Conservation (phyloP, 2,329 filamentous ascomycete genomes). For the Salinomyces thailandicus region DNA sequence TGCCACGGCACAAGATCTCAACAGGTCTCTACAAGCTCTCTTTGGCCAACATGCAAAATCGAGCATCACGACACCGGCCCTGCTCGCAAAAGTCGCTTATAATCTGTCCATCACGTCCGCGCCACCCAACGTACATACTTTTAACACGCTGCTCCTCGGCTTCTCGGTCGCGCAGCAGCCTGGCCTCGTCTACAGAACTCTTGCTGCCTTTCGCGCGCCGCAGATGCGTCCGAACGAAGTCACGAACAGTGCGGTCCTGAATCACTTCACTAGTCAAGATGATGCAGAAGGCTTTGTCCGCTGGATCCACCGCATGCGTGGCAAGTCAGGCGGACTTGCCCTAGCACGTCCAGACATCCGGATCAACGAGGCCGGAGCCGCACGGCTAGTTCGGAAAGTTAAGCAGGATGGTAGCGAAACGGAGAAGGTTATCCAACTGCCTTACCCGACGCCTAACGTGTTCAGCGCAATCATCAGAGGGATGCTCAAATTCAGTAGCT, state of each 20-base stretch:
- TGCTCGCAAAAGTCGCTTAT: conserved; percentile 40
- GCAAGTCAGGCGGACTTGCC: conserved; percentile 28
- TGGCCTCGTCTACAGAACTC: conserved; percentile 23
- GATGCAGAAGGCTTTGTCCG: conserved; percentile 26
- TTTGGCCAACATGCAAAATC: conserved; percentile 15
- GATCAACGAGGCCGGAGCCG: conserved; percentile 21
- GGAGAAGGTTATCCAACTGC: conserved; percentile 32
- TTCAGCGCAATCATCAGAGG: conserved; percentile 33
- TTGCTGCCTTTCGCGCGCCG: conserved; percentile 21
- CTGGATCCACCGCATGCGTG: conserved; percentile 35
- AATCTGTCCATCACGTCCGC: conserved; percentile 54
- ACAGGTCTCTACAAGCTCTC: conserved; percentile 13
- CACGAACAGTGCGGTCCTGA: conserved; percentile 31
- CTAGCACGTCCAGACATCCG: conserved; percentile 30
- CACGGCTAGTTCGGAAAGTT: conserved; percentile 11
- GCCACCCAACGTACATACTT: conserved; percentile 56
- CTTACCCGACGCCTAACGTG: conserved; percentile 35
- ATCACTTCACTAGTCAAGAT: conserved; percentile 28
- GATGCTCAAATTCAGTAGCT: conserved; percentile 35
- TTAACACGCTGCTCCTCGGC: conserved; percentile 60
- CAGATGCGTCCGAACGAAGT: conserved; percentile 38
- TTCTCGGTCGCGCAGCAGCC: conserved; percentile 35
- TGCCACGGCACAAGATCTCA: conserved; percentile 16
- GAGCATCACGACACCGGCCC: conserved; percentile 9
- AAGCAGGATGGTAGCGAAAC: conserved; percentile 6